Percentiles rank a stretch among this genome's conserved stretches.
Evolutionary conservation across 2,329 filamentous ascomycete species (phyloP).

Genomic region (Diaporthe sp.): DNA sequence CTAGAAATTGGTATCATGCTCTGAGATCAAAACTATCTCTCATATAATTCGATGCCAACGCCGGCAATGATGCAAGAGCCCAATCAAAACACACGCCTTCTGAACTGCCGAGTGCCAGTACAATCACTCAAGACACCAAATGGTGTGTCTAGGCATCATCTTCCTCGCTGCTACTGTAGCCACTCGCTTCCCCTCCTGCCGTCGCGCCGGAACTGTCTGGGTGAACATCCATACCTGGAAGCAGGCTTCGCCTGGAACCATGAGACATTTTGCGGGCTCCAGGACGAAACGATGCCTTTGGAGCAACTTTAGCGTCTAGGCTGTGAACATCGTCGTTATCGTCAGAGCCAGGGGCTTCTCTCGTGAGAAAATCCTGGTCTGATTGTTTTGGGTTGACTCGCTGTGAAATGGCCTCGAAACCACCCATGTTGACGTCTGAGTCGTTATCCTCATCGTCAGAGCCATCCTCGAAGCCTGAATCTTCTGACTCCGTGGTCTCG

Average conservation of each 20-base stretch:
- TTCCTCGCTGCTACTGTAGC: conserved; percentile 51
- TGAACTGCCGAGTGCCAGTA: neutral
- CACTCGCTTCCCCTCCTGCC: conserved; percentile 53
- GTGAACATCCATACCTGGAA: conserved; percentile 38
- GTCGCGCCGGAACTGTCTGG: conserved; percentile 56
- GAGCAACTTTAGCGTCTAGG: neutral
- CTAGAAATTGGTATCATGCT: conserved; percentile 26
- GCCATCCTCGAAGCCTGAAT: conserved; percentile 41
- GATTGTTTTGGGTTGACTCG: conserved; percentile 54
- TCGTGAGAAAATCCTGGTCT: conserved; percentile 54
- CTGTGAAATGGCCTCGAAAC: conserved; percentile 50
- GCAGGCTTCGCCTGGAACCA: neutral
- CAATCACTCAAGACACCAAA: neutral
- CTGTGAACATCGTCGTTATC: conserved; percentile 48
- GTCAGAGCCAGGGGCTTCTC: conserved; percentile 54
- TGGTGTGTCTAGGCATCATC: neutral
- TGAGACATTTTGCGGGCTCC: conserved; percentile 8
- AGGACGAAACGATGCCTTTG: neutral
- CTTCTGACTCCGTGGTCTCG: conserved; percentile 49
- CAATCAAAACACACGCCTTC: neutral
- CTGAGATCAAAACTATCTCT: neutral
- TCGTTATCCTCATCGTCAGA: conserved; percentile 51
- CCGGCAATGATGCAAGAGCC: neutral
- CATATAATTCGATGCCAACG: neutral
- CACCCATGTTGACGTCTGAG: conserved; percentile 44